Base-by-base conservation (phyloP, 129 eudicot species). In the Flaveria bidentis region DNA sequence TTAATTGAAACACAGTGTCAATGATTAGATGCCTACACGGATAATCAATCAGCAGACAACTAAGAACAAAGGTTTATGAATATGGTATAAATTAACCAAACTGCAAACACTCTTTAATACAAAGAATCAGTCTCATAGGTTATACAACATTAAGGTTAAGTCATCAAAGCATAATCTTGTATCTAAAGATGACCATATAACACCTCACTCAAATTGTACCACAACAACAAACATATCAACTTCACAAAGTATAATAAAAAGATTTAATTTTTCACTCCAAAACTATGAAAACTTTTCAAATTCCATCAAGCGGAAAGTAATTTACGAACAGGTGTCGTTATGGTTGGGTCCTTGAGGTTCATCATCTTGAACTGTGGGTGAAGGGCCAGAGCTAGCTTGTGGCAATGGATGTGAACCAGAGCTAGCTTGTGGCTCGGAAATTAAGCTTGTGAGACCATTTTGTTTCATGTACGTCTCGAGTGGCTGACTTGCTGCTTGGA, bases 361-460 rank as follows among this genome's bases (percentile, higher is more conserved):
- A 52, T 66, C 92, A 60, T 76, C 84, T 53, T 58, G 89, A 62
- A 56, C 51, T 14, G 44, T 83, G 60, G 77, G 86, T 65, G 75
- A 52, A 45, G 10, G 53, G 44, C 72, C 61, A 20, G 80, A 82
- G 17, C 85, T 69, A 51, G 81, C 87, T 73, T 88, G 86, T 41
- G 82, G 80, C 39, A 78, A 74, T 1, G 52, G 82, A n/a, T 82
- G 87, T 55, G 86, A 84, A 57, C 86, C 89, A 2, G 97, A 85
- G 78, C 89, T 84, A 6, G 69, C 87, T 63, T 84, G 95, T 66
- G 84, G 91, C 81, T 87, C 93, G 14, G 87, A 71, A 13, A 78
- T 73, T 82, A 93, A 88, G 82, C 93, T 94, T 2, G 97, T 80
- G 9, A 89, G 94, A 70, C 96, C 98, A 67, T 87, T 87, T 85